Base-by-base conservation (phyloP, 345 rosid genomes). In the Ricinus communis region DNA sequence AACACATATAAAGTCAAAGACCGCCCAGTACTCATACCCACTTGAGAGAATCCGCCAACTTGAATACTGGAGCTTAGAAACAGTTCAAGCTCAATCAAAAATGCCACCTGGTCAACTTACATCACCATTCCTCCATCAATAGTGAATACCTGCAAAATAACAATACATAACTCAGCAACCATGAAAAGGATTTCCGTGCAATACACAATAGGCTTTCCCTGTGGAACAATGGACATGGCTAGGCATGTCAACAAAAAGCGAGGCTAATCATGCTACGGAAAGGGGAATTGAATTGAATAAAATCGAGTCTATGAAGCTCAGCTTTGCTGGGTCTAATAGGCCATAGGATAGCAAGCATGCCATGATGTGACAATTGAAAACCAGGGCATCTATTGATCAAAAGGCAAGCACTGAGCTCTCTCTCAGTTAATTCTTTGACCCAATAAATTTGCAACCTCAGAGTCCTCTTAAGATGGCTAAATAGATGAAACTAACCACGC, bases 41-140 rank as follows among this genome's bases (percentile, higher is more conserved):
- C 25, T 50, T 41, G 53, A 64, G 18, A 43, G 41, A 68, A 68
- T 52, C 60, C 36, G 43, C 55, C 46, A 28, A 16, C 58, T 27
- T 56, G 62, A 59, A 61, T 15, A 14, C 58, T 36, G 69, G 60
- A 74, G 33, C 68, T 25, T 21, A 51, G 18, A 14, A 33, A 66
- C 7, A 25, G 50, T 5, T 33, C 9, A 2, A 9, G 49, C 31
- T 30, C 31, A 14, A 56, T 50, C 63, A 54, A 31, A n/a, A 53
- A 46, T 6, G 49, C 10, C 62, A 5, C 43, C 18, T 31, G 2
- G 21, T 21, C 41, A 50, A 50, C 71, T 77, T 84, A 95, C 87
- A 95, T 89, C 30, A 90, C 96, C 89, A 95, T 92, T 56, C 99
- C 99, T 65, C 99, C 99, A 68, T 95, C 99, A 50, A 95, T 89